Base-by-base conservation (phyloP, 2,329 filamentous ascomycete genomes). In the Sporothrix mexicana region DNA sequence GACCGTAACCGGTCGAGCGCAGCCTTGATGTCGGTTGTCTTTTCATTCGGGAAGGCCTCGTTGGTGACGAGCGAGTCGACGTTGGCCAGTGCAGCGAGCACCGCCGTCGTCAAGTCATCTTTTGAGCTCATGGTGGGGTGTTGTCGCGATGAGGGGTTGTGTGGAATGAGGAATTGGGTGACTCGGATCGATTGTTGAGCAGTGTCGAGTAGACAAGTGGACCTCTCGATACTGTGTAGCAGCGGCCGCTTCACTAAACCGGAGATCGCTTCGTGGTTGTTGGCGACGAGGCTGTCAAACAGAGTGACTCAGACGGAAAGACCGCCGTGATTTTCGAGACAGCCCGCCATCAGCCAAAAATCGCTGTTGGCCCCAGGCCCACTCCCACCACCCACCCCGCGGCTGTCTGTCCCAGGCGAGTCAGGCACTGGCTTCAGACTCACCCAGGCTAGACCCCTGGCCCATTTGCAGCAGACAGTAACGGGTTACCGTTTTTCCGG, bases 1-100 rank as follows among this genome's bases (percentile, higher is more conserved):
- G 93, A 96, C 43, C 87, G 88, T 70, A 99, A 88, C 77, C 94
- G 90, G 84, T 98, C 96, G 76, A 98, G 87, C 43, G 94, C 93
- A 75, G 93, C 92, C 85, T 98, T 98, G 79, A 98, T 84, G 74
- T 89, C 88, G 74, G 87, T 85, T 78, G 91, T 92, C 78, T 89
- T 85, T 78, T 86, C 83, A 77, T 87, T 81, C 77, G 92, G 90
- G 84, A 95, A 95, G 79, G 87, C 86, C 78, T 93, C 88, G 78
- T 85, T 85, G 70, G 93, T 93, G 77, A 91, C 83, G 76, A 95
- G 84, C 62, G 91, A 87, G 77, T 90, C 88, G 74, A 88, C 83
- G 78, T 88, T 84, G 80, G 87, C 86, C 77, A 95, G 85, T 72
- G 88, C 87, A 74, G 90, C 86, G 77, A 95, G 87, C 77, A 95